Base-by-base conservation (phyloP, 345 rosid species). In the Brassica rapa region DNA sequence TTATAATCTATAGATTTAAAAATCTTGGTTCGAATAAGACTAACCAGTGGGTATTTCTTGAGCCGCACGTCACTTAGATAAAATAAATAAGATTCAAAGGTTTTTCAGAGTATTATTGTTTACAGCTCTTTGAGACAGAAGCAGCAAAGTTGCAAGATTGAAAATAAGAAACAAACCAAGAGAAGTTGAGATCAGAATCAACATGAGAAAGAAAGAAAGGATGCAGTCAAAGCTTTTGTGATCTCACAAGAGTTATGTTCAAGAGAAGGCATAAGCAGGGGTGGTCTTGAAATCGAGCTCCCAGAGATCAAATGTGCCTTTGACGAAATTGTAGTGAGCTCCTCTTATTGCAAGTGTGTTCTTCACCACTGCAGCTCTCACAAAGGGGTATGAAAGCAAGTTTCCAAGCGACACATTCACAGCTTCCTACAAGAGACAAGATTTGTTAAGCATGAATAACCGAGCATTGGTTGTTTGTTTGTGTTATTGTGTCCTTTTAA, bases 391-490 rank as follows among this genome's bases (percentile, higher is more conserved):
- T 0, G 97, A 89, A 85, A 91, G 75, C 37, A 91, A 83, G 82
- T 91, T 89, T 15, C 87, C 94, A 43, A 91, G 85, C 0, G 97
- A 91, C 41, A 89, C 91, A 72, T 91, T 91, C 87, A 91, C 97
- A 23, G 94, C 91, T 83, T 89, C 97, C 89, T 90, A 82, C 66
- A 80, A n/a, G 2, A 11, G 23, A 27, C 55, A 72, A 66, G 0
- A 27, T 72, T 41, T 8, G 5, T 65, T 1, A 15, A 62, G 32
- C 49, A 43, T 33, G 32, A 19, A 33, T 15, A 59, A 57, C 73
- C 43, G 24, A 60, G 24, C 43, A 74, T 11, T 2, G 6, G 10
- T 2, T 8, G 21, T 9, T 12, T 19, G 24, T 29, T 65, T 29
- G 16, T 43, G 11, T 32, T 9, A 24, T 11, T 25, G 64, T 25